These are phyloP conservation scores for Magnusiomyces ingens DNA, from an alignment of 1,139 yeast genomes.

Conservation along the genomic window DNA sequence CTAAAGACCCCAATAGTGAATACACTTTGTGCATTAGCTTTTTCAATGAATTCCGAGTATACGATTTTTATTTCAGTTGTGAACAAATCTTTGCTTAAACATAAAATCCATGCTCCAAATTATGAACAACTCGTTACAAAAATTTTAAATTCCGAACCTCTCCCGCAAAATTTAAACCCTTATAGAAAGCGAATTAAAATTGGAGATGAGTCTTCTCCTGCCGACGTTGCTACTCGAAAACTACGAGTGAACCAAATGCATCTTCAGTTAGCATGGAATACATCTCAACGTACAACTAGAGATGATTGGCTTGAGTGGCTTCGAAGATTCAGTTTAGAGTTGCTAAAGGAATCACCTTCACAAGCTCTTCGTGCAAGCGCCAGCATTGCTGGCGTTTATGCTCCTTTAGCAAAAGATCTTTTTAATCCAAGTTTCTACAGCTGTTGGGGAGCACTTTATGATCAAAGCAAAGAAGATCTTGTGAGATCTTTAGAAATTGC, in stretches of 20 bases:
- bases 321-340: slow-evolving; percentile 73
- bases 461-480: slow-evolving; percentile 87
- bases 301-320: slow-evolving; percentile 99
- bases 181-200: slow-evolving; percentile 41
- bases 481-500: slow-evolving; percentile 84
- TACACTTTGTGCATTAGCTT: slow-evolving; percentile 67
- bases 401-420: slow-evolving; percentile 82
- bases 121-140: slow-evolving; percentile 80
- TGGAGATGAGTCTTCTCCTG: slow-evolving; percentile 51
- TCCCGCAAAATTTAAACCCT: slow-evolving; percentile 70
- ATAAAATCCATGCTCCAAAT: slow-evolving; percentile 61
- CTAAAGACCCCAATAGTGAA: slow-evolving; percentile 61
- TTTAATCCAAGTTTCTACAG: slow-evolving; percentile 94
- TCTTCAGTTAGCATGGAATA: slow-evolving; percentile 84
- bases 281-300: slow-evolving; percentile 76
- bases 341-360: slow-evolving; percentile 88
- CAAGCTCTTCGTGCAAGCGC: slow-evolving; percentile 94
- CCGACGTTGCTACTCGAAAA: slow-evolving; percentile 66
- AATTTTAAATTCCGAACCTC: slow-evolving; percentile 77
- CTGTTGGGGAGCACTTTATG: slow-evolving; percentile 90
- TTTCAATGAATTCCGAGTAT: slow-evolving; percentile 80
- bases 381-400: slow-evolving; percentile 78
- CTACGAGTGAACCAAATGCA: slow-evolving; percentile 75
- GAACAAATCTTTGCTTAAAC: slow-evolving; percentile 57
- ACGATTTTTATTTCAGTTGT: slow-evolving; percentile 84